These are phyloP conservation scores for Podospora pseudoanserina DNA, from an alignment of 495 filamentous ascomycete genomes.

Conservation along the genomic window DNA sequence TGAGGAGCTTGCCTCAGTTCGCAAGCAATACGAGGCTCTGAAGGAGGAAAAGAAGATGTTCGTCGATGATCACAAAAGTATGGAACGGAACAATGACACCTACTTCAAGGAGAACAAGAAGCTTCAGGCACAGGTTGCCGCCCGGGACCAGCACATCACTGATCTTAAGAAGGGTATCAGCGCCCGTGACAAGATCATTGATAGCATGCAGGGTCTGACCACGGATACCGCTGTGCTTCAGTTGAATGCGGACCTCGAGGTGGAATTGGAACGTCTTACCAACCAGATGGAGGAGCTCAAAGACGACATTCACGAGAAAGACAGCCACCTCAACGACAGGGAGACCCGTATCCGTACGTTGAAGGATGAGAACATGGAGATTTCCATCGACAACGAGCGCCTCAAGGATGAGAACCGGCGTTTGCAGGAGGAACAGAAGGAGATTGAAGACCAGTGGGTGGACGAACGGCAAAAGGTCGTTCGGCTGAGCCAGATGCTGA, in stretches of 20 bases:
- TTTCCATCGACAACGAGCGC: constrained; percentile 33
- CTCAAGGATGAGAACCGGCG: constrained; percentile 32
- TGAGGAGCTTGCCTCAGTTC: constrained; percentile 35
- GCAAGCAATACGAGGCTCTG: constrained; percentile 28
- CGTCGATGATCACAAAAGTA: constrained; percentile 40
- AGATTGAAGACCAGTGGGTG: constrained; percentile 27
- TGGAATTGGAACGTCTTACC: constrained; percentile 34
- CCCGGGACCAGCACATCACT: constrained; percentile 35
- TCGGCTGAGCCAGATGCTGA: constrained; percentile 31
- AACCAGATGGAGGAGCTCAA: constrained; percentile 31
- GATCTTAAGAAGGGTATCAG: constrained; percentile 36
- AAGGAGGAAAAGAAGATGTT: constrained; percentile 40
- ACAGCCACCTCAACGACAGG: constrained; percentile 26
- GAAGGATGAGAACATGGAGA: constrained; percentile 36
- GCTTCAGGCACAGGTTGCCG: constrained; percentile 40
- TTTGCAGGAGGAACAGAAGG: constrained; percentile 28
- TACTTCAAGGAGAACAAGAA: constrained; percentile 47
- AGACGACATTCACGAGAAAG: constrained; percentile 24
- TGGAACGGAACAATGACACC: constrained; percentile 45
- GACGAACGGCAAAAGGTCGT: constrained; percentile 30
- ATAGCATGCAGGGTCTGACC: constrained; percentile 33
- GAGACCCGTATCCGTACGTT: constrained; percentile 29
- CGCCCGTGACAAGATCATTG: constrained; percentile 32
- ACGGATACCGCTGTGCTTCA: constrained; percentile 33
- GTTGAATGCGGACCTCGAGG: constrained; percentile 36